Percentiles rank a stretch among this genome's conserved stretches.
phyloP scores from a whole-genome alignment of 345 rosid species.

The Microcos paniculata region DNA sequence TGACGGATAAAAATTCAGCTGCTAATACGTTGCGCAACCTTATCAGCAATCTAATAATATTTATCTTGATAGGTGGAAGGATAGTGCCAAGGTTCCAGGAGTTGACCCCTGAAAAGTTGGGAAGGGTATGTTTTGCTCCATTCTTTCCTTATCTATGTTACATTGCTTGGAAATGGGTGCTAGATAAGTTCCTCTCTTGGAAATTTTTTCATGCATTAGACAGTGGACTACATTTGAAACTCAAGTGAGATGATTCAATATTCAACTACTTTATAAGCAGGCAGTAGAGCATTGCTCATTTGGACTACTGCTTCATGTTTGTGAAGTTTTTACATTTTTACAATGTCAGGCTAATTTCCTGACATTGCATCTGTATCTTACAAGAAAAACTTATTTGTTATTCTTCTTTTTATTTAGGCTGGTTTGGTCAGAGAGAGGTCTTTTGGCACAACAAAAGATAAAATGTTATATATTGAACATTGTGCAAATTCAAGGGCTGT shows the following conservation, averaged over 20 bases:
- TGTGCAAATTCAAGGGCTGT: conserved; percentile 85
- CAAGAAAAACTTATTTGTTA: conserved; percentile 1
- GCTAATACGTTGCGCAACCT: background rate
- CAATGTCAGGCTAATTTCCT: background rate
- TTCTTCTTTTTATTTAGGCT: conserved; percentile 49
- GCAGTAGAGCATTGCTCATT: background rate
- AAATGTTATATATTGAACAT: conserved; percentile 78
- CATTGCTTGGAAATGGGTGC: background rate
- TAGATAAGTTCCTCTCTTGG: background rate
- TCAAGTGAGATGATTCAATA: background rate
- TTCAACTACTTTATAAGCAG: background rate
- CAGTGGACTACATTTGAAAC: background rate
- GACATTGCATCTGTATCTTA: background rate
- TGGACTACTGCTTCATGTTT: background rate
- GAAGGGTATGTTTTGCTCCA: conserved; percentile 54
- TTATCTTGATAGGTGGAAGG: conserved; percentile 69
- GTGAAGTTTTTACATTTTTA: background rate
- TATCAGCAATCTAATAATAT: conserved; percentile 16
- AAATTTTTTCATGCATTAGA: background rate
- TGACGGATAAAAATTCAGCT: background rate
- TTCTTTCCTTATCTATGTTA: background rate
- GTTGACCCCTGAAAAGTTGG: conserved; percentile 88
- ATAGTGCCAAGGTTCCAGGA: conserved; percentile 98
- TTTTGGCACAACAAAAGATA: conserved; percentile 80
- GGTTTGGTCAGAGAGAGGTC: conserved; percentile 77